Percentiles rank a stretch among this genome's conserved stretches.
Evolutionary conservation across 2,329 filamentous ascomycete species (phyloP).

Genomic region (Colletotrichum australisinense): DNA sequence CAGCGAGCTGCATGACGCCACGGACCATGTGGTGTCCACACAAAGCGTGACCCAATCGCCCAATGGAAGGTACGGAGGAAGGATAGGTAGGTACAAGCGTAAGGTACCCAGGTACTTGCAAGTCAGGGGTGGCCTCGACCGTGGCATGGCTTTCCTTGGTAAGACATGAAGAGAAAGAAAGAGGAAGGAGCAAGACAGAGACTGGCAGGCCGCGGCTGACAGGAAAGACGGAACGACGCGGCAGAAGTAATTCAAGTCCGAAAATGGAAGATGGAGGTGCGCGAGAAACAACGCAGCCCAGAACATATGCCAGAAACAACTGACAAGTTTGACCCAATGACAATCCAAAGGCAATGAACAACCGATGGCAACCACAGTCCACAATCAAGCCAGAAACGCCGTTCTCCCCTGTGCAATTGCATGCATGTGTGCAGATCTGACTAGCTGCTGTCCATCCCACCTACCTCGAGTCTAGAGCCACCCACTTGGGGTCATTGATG

Average conservation of each 20-base stretch:
- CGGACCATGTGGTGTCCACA: conserved; percentile 24
- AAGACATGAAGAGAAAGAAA: neutral
- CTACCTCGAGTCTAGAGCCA: conserved; percentile 1
- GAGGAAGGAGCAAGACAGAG: neutral
- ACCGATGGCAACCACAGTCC: neutral
- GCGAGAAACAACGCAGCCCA: neutral
- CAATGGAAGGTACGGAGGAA: neutral
- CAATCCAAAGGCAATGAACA: no score
- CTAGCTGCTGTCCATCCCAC: conserved; percentile 4
- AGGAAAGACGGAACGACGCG: neutral
- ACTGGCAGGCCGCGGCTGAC: neutral
- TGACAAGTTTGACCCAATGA: neutral
- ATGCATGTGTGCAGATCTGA: conserved; percentile 30
- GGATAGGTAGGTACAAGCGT: no score
- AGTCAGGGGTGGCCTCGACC: neutral
- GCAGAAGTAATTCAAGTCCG: neutral
- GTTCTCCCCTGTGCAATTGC: conserved; percentile 8
- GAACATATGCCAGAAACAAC: neutral
- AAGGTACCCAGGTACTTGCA: neutral
- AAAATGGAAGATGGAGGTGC: neutral
- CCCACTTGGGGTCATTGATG: neutral
- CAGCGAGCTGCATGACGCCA: conserved; percentile 28
- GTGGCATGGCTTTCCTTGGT: neutral
- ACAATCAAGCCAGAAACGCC: neutral
- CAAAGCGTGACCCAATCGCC: neutral